Evolutionary conservation across 179 eudicot species (phyloP).

Genomic region (Patellifolia procumbens): DNA sequence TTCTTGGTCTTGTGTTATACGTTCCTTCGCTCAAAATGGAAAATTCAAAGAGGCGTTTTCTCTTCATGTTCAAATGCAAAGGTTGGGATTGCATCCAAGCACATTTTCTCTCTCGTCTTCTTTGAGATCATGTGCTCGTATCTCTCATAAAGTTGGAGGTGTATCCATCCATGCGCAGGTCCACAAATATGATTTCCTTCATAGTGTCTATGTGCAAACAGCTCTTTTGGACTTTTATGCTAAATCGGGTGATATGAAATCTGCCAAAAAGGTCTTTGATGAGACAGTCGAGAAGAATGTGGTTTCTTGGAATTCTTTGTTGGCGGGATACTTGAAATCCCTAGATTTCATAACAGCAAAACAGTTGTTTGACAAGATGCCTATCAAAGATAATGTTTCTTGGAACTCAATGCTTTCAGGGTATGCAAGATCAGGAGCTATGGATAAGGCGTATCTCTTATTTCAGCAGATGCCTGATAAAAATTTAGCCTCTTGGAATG

Average conservation of each 20-base stretch:
- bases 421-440: slow-evolving; percentile 55
- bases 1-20: slow-evolving; percentile 57
- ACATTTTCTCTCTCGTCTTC: slow-evolving; percentile 62
- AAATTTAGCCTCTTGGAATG: slow-evolving; percentile 79
- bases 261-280: slow-evolving; percentile 66
- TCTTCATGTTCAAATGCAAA: slow-evolving; percentile 60
- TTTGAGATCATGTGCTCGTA: slow-evolving; percentile 74
- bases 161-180: slow-evolving; percentile 71
- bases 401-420: slow-evolving; percentile 90
- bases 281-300: slow-evolving; percentile 64
- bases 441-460: slow-evolving; percentile 62
- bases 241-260: slow-evolving; percentile 57
- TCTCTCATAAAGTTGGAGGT: slow-evolving; percentile 49
- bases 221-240: slow-evolving; percentile 76
- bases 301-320: slow-evolving; percentile 84
- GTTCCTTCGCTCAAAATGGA: slow-evolving; percentile 52
- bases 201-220: slow-evolving; percentile 71
- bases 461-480: slow-evolving; percentile 65
- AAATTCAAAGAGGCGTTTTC: slow-evolving; percentile 59
- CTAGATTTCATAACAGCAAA: slow-evolving; percentile 52
- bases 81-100: slow-evolving; percentile 43
- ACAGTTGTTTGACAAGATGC: slow-evolving; percentile 61
- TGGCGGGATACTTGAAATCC: slow-evolving; percentile 62
- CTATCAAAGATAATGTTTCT: slow-evolving; percentile 62
- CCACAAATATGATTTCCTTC: slow-evolving; percentile 49